Evolutionary conservation across 1,139 yeast genomes (phyloP), one percentile per base, ranked within the genome.

Genomic region (Casaregolazyma suthepensis): DNA sequence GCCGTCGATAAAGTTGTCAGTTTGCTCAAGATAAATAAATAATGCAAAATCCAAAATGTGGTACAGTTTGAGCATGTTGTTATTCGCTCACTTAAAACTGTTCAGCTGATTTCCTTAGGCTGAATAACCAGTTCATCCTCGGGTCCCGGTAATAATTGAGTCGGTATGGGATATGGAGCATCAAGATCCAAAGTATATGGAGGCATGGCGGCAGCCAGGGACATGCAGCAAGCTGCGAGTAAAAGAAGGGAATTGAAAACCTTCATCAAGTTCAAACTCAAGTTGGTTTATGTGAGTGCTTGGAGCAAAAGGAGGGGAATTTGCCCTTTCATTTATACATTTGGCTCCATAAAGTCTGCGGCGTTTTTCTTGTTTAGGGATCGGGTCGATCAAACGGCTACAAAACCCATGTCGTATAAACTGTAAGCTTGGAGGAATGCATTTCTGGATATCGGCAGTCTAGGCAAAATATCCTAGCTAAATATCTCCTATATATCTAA

Each of bases 161-260:
- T 47, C 7, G 50, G 50, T 15, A 47, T 47, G 13, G 50, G 50
- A 23, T 29, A 43, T 5, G 50, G 50, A 18, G 42, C 37, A 12
- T 17, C 35, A 4, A 47, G 44, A 15, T 38, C 45, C 26, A 47
- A 15, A 1, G 45, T 40, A 17, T 38, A 47, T 17, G 38, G 35
- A 47, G 44, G 40, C 15, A 15, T 15, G 17, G 40, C 40, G 7
- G 13, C 13, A 13, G 17, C 17, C n/a, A 9, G 7, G 5, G 40
- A 35, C 13, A 35, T 13, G 40, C 40, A 35, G 40, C 40, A 35
- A 35, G 40, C 40, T 13, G 40, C 40, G 5, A 35, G 40, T n/a
- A 15, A 13, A 13, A 35, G 17, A 35, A 35, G 3, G 17, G 40
- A 35, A 17, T 15, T 15, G 2, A 35, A 35, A 35, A 35, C 17